Evolutionary conservation across 805 yeast genomes (phyloP).

Genomic region (Candida glaebosa): DNA sequence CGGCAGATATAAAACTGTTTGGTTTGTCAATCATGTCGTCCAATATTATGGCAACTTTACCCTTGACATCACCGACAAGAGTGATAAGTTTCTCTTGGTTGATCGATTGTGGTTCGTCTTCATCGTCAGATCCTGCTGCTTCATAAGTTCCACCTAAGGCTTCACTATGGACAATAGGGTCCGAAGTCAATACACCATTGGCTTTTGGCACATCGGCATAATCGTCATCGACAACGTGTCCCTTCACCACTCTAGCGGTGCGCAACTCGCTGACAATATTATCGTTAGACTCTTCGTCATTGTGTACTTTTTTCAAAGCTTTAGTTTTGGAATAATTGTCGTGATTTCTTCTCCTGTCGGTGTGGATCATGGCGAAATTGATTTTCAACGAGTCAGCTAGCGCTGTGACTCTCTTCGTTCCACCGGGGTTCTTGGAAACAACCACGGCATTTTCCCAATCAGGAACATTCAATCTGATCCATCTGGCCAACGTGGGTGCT

Average conservation of each 20-base stretch:
- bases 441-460: constrained; percentile 89
- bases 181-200: constrained; percentile 7
- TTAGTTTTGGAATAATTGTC: constrained; percentile 53
- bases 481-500: constrained; percentile 91
- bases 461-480: constrained; percentile 89
- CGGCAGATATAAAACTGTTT: constrained; percentile 91
- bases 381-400: constrained; percentile 95
- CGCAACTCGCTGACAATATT: constrained; percentile 78
- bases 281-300: constrained; percentile 62
- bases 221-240: constrained; percentile 94
- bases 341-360: constrained; percentile 89
- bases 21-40: constrained; percentile 99
- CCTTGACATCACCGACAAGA: constrained; percentile 91
- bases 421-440: constrained; percentile 99
- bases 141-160: constrained; percentile 82
- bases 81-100: constrained; percentile 86
- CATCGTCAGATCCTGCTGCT: constrained; percentile 75
- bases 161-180: constrained; percentile 34
- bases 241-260: constrained; percentile 93
- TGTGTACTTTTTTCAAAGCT: constrained; percentile 35
- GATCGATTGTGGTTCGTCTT: constrained; percentile 63
- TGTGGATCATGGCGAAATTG: constrained; percentile 98
- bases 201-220: constrained; percentile 25
- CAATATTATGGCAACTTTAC: constrained; percentile 85
- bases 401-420: constrained; percentile 96